A percentile compares a stretch with the other conserved stretches of the same genome.
phyloP scores from a whole-genome alignment of 768 basidiomycete genomes.

The Nevesoporus exiguus region DNA sequence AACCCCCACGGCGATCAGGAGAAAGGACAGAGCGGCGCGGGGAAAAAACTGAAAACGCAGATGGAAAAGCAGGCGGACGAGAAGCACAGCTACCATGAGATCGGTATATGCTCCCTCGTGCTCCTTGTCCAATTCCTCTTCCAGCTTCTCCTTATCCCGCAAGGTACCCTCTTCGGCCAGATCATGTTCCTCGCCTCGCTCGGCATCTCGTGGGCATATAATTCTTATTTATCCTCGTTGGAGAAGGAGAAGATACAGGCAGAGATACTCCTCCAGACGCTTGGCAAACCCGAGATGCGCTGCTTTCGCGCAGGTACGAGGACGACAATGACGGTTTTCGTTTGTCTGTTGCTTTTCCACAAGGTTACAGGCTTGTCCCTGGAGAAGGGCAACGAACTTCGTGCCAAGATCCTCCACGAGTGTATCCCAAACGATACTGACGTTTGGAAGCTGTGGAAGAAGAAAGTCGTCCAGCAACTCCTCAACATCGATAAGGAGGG shows the following conservation, averaged over 20 bases:
- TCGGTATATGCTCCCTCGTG: conserved; percentile 28
- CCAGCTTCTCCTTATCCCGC: conserved; percentile 35
- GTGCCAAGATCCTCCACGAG: conserved; percentile 7
- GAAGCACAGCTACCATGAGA: conserved; percentile 1
- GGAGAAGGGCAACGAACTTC: not conserved
- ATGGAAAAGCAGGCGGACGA: not conserved
- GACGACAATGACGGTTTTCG: conserved; percentile 24
- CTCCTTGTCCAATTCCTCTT: conserved; percentile 30
- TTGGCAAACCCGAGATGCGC: conserved; percentile 3
- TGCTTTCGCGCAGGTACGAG: conserved; percentile 16
- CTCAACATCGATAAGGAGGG: not conserved
- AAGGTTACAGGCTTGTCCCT: not conserved
- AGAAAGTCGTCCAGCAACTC: conserved; percentile 19
- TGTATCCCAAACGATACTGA: conserved; percentile 22
- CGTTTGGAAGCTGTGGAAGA: conserved; percentile 23
- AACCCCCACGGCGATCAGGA: too few relatives aligned
- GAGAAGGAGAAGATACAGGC: conserved; percentile 30
- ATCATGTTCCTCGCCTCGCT: conserved; percentile 32
- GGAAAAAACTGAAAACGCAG: not conserved
- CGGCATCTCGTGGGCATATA: conserved; percentile 34
- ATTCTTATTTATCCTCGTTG: conserved; percentile 10
- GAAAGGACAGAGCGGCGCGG: not conserved
- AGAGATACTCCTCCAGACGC: conserved; percentile 11
- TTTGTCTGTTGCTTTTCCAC: conserved; percentile 21
- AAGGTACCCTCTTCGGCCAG: conserved; percentile 34